Percentiles rank a stretch among this genome's conserved stretches.
Evolutionary conservation across 345 rosid genomes (phyloP).

Genomic region (Heritiera littoralis): DNA sequence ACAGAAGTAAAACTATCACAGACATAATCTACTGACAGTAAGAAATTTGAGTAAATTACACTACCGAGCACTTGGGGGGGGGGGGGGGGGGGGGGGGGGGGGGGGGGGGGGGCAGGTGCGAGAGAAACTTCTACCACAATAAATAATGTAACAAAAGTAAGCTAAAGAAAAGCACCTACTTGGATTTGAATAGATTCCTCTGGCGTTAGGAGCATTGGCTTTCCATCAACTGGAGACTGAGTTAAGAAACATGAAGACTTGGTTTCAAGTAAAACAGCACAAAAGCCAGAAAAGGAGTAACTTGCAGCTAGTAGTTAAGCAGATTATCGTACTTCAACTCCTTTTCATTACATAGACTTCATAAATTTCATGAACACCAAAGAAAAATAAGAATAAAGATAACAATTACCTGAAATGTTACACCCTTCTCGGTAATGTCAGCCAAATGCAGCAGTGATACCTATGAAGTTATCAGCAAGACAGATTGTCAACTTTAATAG

Average conservation of each 20-base stretch:
- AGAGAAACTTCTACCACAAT: background rate
- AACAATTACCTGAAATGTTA: slow-evolving; percentile 66
- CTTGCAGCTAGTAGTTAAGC: background rate
- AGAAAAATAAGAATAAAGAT: slow-evolving; percentile 2
- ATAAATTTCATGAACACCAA: background rate
- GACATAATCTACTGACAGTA: background rate
- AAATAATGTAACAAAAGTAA: background rate
- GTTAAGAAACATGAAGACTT: slow-evolving; percentile 31
- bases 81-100: no score
- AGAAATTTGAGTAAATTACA: background rate
- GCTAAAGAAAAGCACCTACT: slow-evolving; percentile 35
- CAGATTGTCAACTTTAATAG: background rate
- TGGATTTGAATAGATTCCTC: slow-evolving; percentile 89
- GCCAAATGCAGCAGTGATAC: slow-evolving; percentile 80
- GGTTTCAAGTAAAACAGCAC: slow-evolving; percentile 18
- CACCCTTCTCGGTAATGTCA: slow-evolving; percentile 78
- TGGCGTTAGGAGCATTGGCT: slow-evolving; percentile 81
- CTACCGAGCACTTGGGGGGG: background rate
- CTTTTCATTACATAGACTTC: slow-evolving; percentile 8
- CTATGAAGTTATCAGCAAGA: slow-evolving; percentile 37
- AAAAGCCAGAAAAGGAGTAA: slow-evolving; percentile 7
- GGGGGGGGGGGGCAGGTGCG: no score
- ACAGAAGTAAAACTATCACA: background rate
- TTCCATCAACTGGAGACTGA: slow-evolving; percentile 84
- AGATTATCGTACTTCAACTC: background rate